Conservation (phyloP, 495 filamentous ascomycete genomes). For the Filosporella fistucella region DNA sequence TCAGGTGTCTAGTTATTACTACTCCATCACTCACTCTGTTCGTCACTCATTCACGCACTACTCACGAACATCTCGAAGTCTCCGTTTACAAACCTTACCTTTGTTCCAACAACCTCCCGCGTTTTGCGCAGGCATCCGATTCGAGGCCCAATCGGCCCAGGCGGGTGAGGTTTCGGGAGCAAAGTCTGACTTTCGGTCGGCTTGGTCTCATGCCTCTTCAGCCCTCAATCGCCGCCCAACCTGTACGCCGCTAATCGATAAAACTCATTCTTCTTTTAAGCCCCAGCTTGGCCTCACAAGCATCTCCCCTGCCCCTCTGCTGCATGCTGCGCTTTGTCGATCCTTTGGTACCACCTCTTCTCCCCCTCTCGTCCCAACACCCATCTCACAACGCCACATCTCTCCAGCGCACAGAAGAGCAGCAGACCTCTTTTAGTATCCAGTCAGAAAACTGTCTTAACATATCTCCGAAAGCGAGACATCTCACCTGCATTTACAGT, state of each 20-base stretch:
- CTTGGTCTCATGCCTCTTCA: slow-evolving; percentile 4
- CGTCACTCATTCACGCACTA: no score
- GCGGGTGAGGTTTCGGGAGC: slow-evolving; percentile 19
- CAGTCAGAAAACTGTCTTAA: neutral
- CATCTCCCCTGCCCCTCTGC: no score
- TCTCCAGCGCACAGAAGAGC: slow-evolving; percentile 4
- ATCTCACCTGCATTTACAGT: slow-evolving; percentile 1
- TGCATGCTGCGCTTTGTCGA: no score
- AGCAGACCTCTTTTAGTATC: slow-evolving; percentile 6
- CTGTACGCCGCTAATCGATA: no score
- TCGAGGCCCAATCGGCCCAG: slow-evolving; percentile 17
- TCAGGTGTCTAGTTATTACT: no score
- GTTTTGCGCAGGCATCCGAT: slow-evolving; percentile 7
- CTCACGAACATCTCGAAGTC: neutral
- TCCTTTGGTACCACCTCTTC: no score
- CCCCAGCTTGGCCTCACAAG: no score
- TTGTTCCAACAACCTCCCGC: neutral
- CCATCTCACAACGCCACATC: no score
- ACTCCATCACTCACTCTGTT: no score
- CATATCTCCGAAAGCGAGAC: slow-evolving; percentile 3
- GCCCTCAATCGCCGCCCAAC: no score
- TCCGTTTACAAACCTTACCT: neutral
- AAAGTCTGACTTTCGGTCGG: slow-evolving; percentile 7
- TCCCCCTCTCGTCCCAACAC: no score
- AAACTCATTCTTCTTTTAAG: no score